Conservation (phyloP, 192 early-diverging fungal genomes). For the Thamnidium elegans region DNA sequence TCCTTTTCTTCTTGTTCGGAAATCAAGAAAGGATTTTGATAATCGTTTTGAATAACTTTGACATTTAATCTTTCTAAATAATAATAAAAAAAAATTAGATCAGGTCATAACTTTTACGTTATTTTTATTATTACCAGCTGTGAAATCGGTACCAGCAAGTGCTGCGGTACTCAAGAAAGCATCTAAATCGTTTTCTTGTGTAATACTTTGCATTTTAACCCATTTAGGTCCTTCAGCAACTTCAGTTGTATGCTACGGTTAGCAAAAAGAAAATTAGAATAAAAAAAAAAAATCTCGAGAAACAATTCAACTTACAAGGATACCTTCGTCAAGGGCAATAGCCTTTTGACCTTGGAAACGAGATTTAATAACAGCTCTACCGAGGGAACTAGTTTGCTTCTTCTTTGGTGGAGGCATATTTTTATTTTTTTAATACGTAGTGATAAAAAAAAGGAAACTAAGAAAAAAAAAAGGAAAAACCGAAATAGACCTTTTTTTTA, state of each 20-base stretch:
- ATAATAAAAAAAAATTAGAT: slow-evolving; percentile 10
- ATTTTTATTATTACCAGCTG: slow-evolving; percentile 54
- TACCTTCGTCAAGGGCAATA: slow-evolving; percentile 38
- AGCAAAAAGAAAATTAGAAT: neutral
- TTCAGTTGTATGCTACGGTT: slow-evolving; percentile 75
- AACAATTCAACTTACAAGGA: slow-evolving; percentile 19
- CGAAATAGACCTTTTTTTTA: neutral
- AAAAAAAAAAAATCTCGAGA: neutral
- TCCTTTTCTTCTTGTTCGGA: slow-evolving; percentile 74
- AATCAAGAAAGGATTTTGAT: slow-evolving; percentile 83
- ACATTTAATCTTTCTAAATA: slow-evolving; percentile 74
- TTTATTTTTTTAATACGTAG: neutral
- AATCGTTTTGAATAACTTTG: slow-evolving; percentile 69
- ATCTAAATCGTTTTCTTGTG: slow-evolving; percentile 95
- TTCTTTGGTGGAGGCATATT: slow-evolving; percentile 32
- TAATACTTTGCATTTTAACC: slow-evolving; percentile 90
- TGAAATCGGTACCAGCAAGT: slow-evolving; percentile 93
- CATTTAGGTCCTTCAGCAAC: slow-evolving; percentile 79
- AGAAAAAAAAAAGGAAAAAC: neutral
- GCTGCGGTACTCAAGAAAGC: slow-evolving; percentile 93
- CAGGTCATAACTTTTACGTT: slow-evolving; percentile 15
- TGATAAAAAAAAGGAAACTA: neutral
- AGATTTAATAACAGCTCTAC: slow-evolving; percentile 37
- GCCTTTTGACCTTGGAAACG: slow-evolving; percentile 39
- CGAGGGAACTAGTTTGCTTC: slow-evolving; percentile 29